Conservation (phyloP, 345 rosid genomes). For the Lumnitzera racemosa region DNA sequence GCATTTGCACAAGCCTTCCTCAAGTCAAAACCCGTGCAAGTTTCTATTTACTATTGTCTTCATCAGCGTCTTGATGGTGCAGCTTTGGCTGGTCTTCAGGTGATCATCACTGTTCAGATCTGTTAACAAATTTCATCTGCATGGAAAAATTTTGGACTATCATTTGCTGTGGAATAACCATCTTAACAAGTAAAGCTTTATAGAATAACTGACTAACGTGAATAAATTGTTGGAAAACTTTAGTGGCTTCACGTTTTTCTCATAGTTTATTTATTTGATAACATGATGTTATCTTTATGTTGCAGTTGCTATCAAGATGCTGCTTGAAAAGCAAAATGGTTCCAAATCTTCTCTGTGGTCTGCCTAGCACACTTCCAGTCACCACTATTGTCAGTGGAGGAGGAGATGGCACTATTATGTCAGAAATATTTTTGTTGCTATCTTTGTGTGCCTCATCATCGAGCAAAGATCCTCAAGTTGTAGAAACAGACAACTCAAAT, state of each 20-base stretch:
- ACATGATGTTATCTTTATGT: constrained; percentile 8
- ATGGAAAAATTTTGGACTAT: constrained; percentile 3
- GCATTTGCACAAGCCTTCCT: constrained; percentile 66
- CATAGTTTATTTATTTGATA: constrained; percentile 5
- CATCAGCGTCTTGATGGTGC: constrained; percentile 70
- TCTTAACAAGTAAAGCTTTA: too few species aligned
- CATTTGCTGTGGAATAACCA: background rate
- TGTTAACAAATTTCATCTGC: background rate
- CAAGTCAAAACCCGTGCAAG: constrained; percentile 70
- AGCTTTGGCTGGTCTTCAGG: constrained; percentile 68
- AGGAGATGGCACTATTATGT: constrained; percentile 82
- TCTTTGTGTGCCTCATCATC: constrained; percentile 44
- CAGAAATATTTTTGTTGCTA: constrained; percentile 71
- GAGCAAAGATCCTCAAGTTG: constrained; percentile 50
- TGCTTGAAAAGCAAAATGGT: constrained; percentile 72
- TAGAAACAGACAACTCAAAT: constrained; percentile 44
- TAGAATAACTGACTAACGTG: too few species aligned
- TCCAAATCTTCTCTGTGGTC: constrained; percentile 78
- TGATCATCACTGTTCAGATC: constrained; percentile 15
- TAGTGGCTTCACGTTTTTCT: background rate
- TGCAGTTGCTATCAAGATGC: constrained; percentile 85
- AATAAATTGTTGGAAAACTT: background rate
- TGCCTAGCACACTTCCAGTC: constrained; percentile 80
- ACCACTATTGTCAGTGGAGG: constrained; percentile 88
- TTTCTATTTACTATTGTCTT: constrained; percentile 69